Percentiles rank a stretch among this genome's conserved stretches.
These are phyloP conservation scores for Jackrogersella multiformis DNA, from an alignment of 495 filamentous ascomycete genomes.

Conservation along the genomic window DNA sequence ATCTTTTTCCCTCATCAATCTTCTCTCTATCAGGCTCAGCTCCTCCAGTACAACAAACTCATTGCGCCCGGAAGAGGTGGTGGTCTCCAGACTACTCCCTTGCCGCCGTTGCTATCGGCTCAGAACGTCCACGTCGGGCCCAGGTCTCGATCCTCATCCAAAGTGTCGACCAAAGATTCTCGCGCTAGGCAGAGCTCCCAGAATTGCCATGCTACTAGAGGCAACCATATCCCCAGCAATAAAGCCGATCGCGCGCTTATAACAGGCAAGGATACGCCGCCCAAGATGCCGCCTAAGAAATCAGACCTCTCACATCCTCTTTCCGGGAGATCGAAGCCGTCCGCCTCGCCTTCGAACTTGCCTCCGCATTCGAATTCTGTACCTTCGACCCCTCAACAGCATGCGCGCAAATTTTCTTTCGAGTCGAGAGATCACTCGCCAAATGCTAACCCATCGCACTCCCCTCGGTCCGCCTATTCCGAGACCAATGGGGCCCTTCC, in stretches of 20 bases:
- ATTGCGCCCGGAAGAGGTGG: slow-evolving; percentile 60
- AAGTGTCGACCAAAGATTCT: slow-evolving; percentile 60
- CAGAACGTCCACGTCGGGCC: slow-evolving; percentile 59
- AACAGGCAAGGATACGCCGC: slow-evolving; percentile 58
- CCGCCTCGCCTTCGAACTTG: slow-evolving; percentile 42
- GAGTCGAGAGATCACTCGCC: slow-evolving; percentile 89
- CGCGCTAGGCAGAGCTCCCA: slow-evolving; percentile 54
- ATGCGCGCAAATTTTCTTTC: slow-evolving; percentile 82
- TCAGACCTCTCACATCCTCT: slow-evolving; percentile 44
- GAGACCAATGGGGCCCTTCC: slow-evolving; percentile 80
- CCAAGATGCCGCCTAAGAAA: slow-evolving; percentile 62
- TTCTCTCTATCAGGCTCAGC: slow-evolving; percentile 60
- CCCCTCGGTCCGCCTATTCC: slow-evolving; percentile 88
- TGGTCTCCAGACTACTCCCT: slow-evolving; percentile 57
- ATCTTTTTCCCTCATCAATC: slow-evolving; percentile 61
- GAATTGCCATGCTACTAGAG: slow-evolving; percentile 69
- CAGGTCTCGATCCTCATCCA: slow-evolving; percentile 61
- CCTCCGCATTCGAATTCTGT: slow-evolving; percentile 82
- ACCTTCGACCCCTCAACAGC: slow-evolving; percentile 92
- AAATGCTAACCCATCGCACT: slow-evolving; percentile 75
- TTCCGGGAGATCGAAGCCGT: slow-evolving; percentile 48
- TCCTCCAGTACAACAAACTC: slow-evolving; percentile 65
- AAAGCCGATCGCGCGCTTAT: slow-evolving; percentile 66
- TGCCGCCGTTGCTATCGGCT: slow-evolving; percentile 56
- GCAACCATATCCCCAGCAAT: slow-evolving; percentile 55